Conservation (phyloP, 2,329 filamentous ascomycete genomes). For the Fusarium newnesense region DNA sequence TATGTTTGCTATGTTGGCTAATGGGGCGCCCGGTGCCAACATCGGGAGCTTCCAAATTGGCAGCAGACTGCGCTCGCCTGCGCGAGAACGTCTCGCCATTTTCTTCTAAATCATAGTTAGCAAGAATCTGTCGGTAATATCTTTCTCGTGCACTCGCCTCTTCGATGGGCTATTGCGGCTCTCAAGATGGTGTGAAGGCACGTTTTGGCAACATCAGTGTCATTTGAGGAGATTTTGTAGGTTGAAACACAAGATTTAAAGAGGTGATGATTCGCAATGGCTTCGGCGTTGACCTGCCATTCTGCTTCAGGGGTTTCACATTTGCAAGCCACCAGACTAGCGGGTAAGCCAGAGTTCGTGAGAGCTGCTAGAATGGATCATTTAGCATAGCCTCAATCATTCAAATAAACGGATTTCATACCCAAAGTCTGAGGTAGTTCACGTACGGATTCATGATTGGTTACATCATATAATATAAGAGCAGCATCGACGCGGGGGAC, state of each 20-base stretch:
- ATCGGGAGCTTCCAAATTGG: constrained; percentile 69
- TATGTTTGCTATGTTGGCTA: constrained; percentile 73
- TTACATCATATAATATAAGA: constrained; percentile 88
- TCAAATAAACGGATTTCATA: constrained; percentile 52
- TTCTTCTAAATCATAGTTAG: constrained; percentile 47
- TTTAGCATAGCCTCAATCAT: constrained; percentile 14
- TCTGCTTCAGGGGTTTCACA: constrained; percentile 80
- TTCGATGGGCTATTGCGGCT: constrained; percentile 73
- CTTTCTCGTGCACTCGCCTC: constrained; percentile 61
- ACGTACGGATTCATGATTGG: constrained; percentile 77
- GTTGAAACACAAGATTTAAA: constrained; percentile 77
- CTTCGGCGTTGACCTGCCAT: constrained; percentile 76
- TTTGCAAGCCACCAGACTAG: constrained; percentile 87
- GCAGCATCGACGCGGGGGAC: constrained; percentile 84
- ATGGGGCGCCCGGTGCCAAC: constrained; percentile 61
- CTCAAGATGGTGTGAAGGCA: constrained; percentile 81
- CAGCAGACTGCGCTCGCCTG: constrained; percentile 69
- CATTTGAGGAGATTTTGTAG: constrained; percentile 77
- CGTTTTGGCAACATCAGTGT: constrained; percentile 76
- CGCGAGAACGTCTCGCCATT: constrained; percentile 58
- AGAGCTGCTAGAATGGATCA: constrained; percentile 70
- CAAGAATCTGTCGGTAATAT: neutral
- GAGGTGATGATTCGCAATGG: constrained; percentile 68
- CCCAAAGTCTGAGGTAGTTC: constrained; percentile 81
- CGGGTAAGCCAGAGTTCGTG: constrained; percentile 77